phyloP scores from a whole-genome alignment of 202 grass and related monocot genomes.

The Zizania palustris region DNA sequence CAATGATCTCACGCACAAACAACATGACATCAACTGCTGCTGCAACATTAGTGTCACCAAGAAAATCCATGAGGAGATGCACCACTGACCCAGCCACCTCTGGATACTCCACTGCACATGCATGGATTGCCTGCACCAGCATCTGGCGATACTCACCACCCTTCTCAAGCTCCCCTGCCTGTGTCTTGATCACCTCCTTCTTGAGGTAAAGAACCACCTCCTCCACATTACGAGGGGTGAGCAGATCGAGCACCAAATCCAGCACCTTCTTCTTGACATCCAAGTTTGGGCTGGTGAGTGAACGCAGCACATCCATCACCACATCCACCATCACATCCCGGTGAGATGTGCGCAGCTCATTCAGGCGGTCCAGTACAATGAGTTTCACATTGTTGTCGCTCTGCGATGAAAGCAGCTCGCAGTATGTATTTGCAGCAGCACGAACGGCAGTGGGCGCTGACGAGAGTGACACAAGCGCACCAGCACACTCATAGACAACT shows the following conservation, averaged over 20 bases:
- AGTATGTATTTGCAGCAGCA: conserved; percentile 75
- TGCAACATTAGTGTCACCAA: conserved; percentile 82
- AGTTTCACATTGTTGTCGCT: conserved; percentile 95
- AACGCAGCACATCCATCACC: conserved; percentile 82
- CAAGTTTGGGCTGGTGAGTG: conserved; percentile 75
- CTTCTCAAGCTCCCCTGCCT: conserved; percentile 74
- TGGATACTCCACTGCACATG: conserved; percentile 81
- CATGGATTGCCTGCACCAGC: conserved; percentile 84
- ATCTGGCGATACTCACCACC: conserved; percentile 88
- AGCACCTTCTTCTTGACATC: conserved; percentile 86
- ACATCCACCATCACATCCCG: conserved; percentile 82
- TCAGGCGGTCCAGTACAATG: conserved; percentile 84
- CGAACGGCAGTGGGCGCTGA: conserved; percentile 79
- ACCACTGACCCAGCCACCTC: conserved; percentile 91
- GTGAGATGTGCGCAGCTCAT: conserved; percentile 60
- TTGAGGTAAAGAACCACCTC: conserved; percentile 89
- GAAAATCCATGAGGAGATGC: conserved; percentile 93
- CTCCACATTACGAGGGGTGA: conserved; percentile 72
- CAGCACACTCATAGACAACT: conserved; percentile 82
- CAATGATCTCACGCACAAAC: conserved; percentile 89
- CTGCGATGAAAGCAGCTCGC: conserved; percentile 74
- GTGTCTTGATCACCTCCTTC: conserved; percentile 93
- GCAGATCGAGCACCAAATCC: conserved; percentile 82
- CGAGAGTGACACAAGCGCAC: conserved; percentile 68
- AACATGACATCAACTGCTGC: conserved; percentile 81